phyloP scores from a whole-genome alignment of 2,329 filamentous ascomycete genomes.

The Penicillium sp. region DNA sequence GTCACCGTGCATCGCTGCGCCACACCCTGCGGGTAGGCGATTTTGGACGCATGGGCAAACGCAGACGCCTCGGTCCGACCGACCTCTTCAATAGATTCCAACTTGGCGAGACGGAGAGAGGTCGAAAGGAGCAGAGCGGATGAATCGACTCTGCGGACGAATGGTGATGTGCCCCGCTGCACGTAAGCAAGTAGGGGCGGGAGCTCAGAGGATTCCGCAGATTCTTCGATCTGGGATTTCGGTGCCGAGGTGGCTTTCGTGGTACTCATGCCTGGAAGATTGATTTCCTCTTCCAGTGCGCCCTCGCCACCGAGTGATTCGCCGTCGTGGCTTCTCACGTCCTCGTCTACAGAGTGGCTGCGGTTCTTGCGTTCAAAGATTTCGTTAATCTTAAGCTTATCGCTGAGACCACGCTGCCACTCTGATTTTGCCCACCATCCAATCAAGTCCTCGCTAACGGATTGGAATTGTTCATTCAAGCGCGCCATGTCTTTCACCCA shows the following conservation, averaged over 20 bases:
- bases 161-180: constrained; percentile 60
- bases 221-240: neutral
- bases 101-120: constrained; percentile 82
- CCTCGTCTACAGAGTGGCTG: constrained; percentile 43
- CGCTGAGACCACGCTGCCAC: constrained; percentile 80
- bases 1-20: constrained; percentile 80
- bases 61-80: constrained; percentile 63
- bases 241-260: constrained; percentile 44
- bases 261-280: constrained; percentile 55
- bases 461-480: constrained; percentile 79
- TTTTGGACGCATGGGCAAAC: constrained; percentile 75
- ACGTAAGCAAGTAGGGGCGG: constrained; percentile 76
- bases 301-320: constrained; percentile 36
- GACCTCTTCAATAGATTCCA: constrained; percentile 66
- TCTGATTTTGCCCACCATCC: constrained; percentile 95
- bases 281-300: constrained; percentile 52
- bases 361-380: constrained; percentile 55
- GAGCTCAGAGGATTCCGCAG: neutral
- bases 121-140: constrained; percentile 76
- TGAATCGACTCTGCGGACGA: constrained; percentile 87
- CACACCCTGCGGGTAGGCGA: constrained; percentile 80
- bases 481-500: constrained; percentile 87
- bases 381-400: constrained; percentile 72
- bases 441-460: constrained; percentile 85
- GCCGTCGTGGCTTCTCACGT: constrained; percentile 37